Evolutionary conservation across 2,329 filamentous ascomycete species (phyloP).

Genomic region (Hymenoscyphus fructigenus): DNA sequence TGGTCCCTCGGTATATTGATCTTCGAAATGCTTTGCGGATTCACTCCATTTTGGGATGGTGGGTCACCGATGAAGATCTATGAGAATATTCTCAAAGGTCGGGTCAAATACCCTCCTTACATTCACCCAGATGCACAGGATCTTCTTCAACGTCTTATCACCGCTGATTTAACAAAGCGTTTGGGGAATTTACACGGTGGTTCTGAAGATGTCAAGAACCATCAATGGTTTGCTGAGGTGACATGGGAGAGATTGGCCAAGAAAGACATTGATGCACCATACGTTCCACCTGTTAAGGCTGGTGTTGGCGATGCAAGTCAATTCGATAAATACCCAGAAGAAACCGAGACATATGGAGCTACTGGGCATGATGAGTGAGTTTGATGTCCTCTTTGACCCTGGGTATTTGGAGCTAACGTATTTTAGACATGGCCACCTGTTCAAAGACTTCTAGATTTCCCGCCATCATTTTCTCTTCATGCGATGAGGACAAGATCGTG

Average conservation of each 20-base stretch:
- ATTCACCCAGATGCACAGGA: constrained; percentile 94
- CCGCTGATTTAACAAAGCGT: constrained; percentile 89
- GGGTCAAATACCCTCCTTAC: constrained; percentile 95
- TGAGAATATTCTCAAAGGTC: constrained; percentile 95
- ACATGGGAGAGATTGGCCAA: constrained; percentile 93
- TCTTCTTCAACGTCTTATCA: constrained; percentile 89
- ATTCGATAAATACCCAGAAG: constrained; percentile 97
- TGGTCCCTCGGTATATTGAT: constrained; percentile 98
- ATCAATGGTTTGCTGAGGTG: constrained; percentile 95
- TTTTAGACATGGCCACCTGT: constrained; percentile 5
- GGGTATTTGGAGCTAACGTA: neutral
- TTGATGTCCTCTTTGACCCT: neutral
- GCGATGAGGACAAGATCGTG: constrained; percentile 1
- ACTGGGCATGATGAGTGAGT: constrained; percentile 83
- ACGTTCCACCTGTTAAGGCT: constrained; percentile 92
- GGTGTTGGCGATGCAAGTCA: constrained; percentile 94
- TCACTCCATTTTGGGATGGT: constrained; percentile 98
- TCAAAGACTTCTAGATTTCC: neutral
- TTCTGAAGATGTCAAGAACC: constrained; percentile 88
- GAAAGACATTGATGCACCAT: constrained; percentile 97
- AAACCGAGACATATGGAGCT: constrained; percentile 87
- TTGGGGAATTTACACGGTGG: constrained; percentile 92
- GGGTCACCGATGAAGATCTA: constrained; percentile 99
- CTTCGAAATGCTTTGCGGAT: constrained; percentile 99
- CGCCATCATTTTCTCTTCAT: neutral